phyloP scores from a whole-genome alignment of 805 yeast genomes.

The Saturnispora ahearnii region DNA sequence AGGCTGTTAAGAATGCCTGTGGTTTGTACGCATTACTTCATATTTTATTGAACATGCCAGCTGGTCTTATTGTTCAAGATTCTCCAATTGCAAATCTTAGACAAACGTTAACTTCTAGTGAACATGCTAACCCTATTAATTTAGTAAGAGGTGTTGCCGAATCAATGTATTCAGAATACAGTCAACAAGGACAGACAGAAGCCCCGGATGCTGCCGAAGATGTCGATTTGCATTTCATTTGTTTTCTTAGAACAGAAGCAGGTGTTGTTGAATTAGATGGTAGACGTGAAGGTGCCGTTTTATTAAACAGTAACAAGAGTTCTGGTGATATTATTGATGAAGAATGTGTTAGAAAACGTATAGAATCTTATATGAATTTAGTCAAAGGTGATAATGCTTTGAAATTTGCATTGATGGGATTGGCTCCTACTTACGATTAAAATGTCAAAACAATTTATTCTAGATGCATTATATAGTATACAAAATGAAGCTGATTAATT shows the following conservation, averaged over 20 bases:
- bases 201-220: conserved; percentile 53
- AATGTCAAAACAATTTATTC: not conserved
- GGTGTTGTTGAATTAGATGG: conserved; percentile 84
- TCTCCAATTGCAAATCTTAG: conserved; percentile 23
- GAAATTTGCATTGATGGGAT: conserved; percentile 70
- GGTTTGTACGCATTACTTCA: conserved; percentile 87
- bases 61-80: conserved; percentile 35
- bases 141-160: conserved; percentile 22
- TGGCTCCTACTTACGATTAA: conserved; percentile 47
- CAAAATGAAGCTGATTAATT: not conserved
- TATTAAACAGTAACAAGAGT: conserved; percentile 27
- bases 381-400: conserved; percentile 51
- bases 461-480: not conserved
- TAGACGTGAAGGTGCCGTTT: conserved; percentile 66
- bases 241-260: conserved; percentile 49
- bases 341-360: conserved; percentile 39
- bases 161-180: conserved; percentile 33
- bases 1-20: conserved; percentile 81
- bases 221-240: conserved; percentile 66
- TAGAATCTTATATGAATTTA: conserved; percentile 56
- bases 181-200: conserved; percentile 53
- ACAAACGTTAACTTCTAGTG: conserved; percentile 16
- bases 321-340: conserved; percentile 45
- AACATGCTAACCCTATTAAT: conserved; percentile 13
- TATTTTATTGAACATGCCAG: conserved; percentile 37